phyloP scores from a whole-genome alignment of 148 eudicot genomes.

The Chenopodium berlandieri region DNA sequence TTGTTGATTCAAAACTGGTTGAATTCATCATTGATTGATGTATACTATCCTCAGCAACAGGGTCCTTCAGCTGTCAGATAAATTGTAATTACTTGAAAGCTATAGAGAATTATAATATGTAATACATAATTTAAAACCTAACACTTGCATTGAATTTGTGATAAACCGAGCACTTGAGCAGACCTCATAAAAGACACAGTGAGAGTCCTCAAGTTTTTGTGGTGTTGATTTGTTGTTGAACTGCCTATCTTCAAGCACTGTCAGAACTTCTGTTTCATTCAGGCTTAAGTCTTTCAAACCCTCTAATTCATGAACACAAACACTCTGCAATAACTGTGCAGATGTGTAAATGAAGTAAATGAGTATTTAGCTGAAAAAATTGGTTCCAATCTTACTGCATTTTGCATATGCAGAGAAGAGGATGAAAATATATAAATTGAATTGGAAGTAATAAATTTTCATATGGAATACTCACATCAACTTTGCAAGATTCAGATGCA shows the following conservation, averaged over 20 bases:
- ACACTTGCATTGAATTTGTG: not conserved
- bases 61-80: slow-evolving; percentile 9
- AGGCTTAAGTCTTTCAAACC: not conserved
- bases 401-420: not conserved
- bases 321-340: slow-evolving; percentile 15
- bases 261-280: not conserved
- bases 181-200: slow-evolving; percentile 14
- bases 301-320: slow-evolving; percentile 2
- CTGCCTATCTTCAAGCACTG: slow-evolving; percentile 17
- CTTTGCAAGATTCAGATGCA: slow-evolving; percentile 25
- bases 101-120: not conserved
- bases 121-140: not conserved
- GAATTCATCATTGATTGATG: slow-evolving; percentile 3
- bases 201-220: slow-evolving; percentile 1
- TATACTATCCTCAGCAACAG: slow-evolving; percentile 9
- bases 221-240: slow-evolving; percentile 10
- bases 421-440: not conserved
- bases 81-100: slow-evolving; percentile 1
- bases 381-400: not conserved
- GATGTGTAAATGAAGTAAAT: too few relatives aligned
- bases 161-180: not conserved
- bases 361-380: not conserved
- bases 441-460: not conserved
- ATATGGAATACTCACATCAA: slow-evolving; percentile 22
- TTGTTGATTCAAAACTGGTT: slow-evolving; percentile 20